Evolutionary conservation across 495 filamentous ascomycete genomes (phyloP), one percentile per base, ranked within the genome.

Genomic region (Umbilicaria muhlenbergii): DNA sequence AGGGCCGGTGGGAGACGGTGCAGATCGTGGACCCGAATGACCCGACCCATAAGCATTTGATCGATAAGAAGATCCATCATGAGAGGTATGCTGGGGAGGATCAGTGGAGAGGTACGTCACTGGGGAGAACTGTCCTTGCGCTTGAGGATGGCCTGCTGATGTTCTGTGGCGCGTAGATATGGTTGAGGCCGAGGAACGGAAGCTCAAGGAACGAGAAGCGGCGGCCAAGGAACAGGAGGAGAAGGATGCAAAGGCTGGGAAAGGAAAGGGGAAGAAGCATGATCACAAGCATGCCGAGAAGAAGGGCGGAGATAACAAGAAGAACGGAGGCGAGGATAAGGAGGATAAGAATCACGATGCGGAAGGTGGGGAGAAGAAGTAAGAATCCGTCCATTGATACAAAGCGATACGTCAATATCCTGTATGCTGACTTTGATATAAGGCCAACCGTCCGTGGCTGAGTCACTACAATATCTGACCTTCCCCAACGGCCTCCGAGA

Each of bases 51-150:
- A 78, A 80, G 72, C 66, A 79, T 50, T 47, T 85, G 60, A 80
- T 88, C 55, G 80, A 86, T 71, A 87, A 83, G 80, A 67, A 60
- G 57, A 69, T 87, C 36, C 78, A 86, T 56, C 75, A 83, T 61
- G 83, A 88, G 71, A 67, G 78, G 14, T 88, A 88, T 60, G 70
- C 70, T 47, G 83, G 83, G 31, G 83, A 89, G 70, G 81, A 89
- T 58, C 67, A 84, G 48, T 89, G 83, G 83, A 75, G 72, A 60
- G 78, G 47, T 51, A 13, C n/a, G n/a, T n/a, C n/a, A n/a, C n/a
- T n/a, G n/a, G n/a, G n/a, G n/a, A n/a, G n/a, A n/a, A n/a, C n/a
- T n/a, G n/a, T n/a, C n/a, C n/a, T 47, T 47, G n/a, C 3, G 38
- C 38, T 15, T 12, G 6, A 3, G 5, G 11, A 17, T 11, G 15